Evolutionary conservation across 73 alveolate genomes (phyloP), one percentile per base, ranked within the genome.

Genomic region (Breviolum minutum): DNA sequence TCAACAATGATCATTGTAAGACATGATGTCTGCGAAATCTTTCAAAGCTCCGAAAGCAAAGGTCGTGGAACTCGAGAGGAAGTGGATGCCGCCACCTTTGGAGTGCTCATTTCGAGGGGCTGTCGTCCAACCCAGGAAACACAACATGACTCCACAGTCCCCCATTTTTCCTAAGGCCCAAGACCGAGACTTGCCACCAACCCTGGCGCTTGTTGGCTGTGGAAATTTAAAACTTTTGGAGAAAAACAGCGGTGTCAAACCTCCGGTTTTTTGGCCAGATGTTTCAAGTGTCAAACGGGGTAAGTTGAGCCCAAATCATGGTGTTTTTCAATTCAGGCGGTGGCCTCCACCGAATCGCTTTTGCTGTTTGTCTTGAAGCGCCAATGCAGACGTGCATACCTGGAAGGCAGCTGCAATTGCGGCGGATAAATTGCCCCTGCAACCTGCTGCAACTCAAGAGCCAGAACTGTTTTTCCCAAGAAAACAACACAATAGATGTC

Each of bases 351-450:
- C 22, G 90, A 24, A 62, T 92, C 98, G 20, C 90, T 30, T 62
- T 74, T 73, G 77, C 90, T 92, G 16, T 64, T 17, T 16, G 98
- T 92, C 90, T 76, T 92, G 82, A 92, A 61, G n/a, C 98, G 98
- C 98, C 98, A 92, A 81, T 92, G 98, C n/a, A 92, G 64, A 29
- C 98, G 98, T 2, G 91, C 98, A 26, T 92, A 92, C 97, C 97
- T 91, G 64, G 24, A 68, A 68, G 24, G 77, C 77, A 68, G 24
- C n/a, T 14, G 77, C 77, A 17, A 22, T 2, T 22, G 17, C n/a
- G 4, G n/a, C 17, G 2, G 77, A 68, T 2, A 14, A 17, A 14
- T 68, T 4, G 4, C 77, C 17, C 77, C 77, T 68, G 24, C 24
- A 22, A 68, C 0, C 54, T 40, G 54, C 54, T 40, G 54, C 3